Percentiles rank a stretch among this genome's conserved stretches.
Conservation (phyloP, 2,329 filamentous ascomycete genomes). For the Fusarium nygamai region DNA sequence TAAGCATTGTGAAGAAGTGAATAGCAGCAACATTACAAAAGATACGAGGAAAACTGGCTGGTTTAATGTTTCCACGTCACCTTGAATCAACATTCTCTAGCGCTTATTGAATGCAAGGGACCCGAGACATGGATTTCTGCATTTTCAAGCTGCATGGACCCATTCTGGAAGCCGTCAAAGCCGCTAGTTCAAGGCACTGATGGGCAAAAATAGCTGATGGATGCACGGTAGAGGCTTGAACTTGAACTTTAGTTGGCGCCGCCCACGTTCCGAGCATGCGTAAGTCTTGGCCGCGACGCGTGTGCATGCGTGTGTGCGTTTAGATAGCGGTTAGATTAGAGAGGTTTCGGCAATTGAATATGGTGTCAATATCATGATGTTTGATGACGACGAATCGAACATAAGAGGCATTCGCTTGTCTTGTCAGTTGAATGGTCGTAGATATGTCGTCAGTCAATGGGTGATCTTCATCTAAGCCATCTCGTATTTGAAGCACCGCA, state of each 20-base stretch:
- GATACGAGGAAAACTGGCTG: background rate
- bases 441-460: background rate
- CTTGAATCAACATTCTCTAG: background rate
- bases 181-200: background rate
- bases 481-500: background rate
- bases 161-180: background rate
- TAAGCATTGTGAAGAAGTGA: constrained; percentile 3
- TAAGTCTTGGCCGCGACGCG: background rate
- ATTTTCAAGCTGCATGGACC: background rate
- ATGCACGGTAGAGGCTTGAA: background rate
- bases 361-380: background rate
- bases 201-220: background rate
- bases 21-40: background rate
- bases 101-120: background rate
- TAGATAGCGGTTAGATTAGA: background rate
- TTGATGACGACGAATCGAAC: fast-evolving
- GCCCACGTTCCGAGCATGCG: background rate
- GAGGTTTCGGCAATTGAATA: background rate
- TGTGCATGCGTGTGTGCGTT: background rate
- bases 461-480: background rate
- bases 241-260: background rate
- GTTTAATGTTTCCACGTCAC: background rate
- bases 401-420: background rate
- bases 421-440: background rate
- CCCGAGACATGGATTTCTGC: background rate